Evolutionary conservation across 2,329 filamentous ascomycete genomes (phyloP).

Genomic region (Hypoxylon sp.): DNA sequence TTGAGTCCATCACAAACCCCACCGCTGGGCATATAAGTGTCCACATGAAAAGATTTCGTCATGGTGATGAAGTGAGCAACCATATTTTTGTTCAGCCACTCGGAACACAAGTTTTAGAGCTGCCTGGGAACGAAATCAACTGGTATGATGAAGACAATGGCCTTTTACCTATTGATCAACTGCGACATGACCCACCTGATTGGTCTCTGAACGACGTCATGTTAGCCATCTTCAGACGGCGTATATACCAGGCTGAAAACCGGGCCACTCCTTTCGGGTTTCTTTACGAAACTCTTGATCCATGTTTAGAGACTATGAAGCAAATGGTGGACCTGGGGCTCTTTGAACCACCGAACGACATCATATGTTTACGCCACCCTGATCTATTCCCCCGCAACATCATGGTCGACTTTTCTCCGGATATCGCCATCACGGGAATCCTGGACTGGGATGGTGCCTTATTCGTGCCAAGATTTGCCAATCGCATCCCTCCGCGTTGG

Average conservation of each 20-base stretch:
- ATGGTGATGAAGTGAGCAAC: slow-evolving; percentile 5
- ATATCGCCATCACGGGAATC: slow-evolving; percentile 25
- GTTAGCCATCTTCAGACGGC: slow-evolving; percentile 21
- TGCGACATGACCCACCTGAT: slow-evolving; percentile 15
- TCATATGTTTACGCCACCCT: slow-evolving; percentile 26
- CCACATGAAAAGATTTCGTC: not conserved
- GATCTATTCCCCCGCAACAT: slow-evolving; percentile 38
- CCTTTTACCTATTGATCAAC: not conserved
- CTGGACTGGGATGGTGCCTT: slow-evolving; percentile 31
- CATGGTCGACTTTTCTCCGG: slow-evolving; percentile 35
- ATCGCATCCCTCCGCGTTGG: slow-evolving; percentile 16
- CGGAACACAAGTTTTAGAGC: not conserved
- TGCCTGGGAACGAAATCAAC: slow-evolving; percentile 1
- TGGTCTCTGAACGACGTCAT: slow-evolving; percentile 21
- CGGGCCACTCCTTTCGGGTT: not conserved
- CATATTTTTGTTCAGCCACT: slow-evolving; percentile 14
- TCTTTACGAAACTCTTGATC: not conserved
- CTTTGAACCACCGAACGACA: slow-evolving; percentile 8
- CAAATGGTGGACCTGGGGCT: slow-evolving; percentile 9
- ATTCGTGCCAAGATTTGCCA: slow-evolving; percentile 27
- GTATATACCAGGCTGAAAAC: slow-evolving; percentile 24
- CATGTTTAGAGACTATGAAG: slow-evolving; percentile 12
- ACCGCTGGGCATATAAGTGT: slow-evolving; percentile 15
- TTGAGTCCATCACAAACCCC: slow-evolving; percentile 20
- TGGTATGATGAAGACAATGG: slow-evolving; percentile 1